Conservation (phyloP, 2,329 filamentous ascomycete species). For the Xenosphaeropsis pyriputrescens region DNA sequence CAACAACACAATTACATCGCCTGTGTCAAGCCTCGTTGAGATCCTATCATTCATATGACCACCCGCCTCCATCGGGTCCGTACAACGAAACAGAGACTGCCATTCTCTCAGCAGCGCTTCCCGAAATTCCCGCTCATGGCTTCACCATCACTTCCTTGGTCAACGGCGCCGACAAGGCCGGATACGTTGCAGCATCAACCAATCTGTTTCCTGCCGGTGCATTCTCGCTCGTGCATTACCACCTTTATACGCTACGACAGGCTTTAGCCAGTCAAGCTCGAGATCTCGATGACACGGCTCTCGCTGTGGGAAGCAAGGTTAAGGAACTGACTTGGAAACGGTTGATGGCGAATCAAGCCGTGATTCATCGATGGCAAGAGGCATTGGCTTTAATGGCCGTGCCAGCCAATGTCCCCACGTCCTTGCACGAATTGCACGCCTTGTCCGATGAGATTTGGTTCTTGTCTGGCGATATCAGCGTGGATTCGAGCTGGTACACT, state of each 20-base stretch:
- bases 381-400: slow-evolving; percentile 86
- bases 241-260: slow-evolving; percentile 53
- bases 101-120: slow-evolving; percentile 71
- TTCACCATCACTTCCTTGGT: slow-evolving; percentile 64
- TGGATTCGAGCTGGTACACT: slow-evolving; percentile 83
- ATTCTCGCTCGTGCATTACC: slow-evolving; percentile 70
- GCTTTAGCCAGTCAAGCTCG: slow-evolving; percentile 25
- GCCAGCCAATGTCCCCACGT: slow-evolving; percentile 59
- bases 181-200: slow-evolving; percentile 75
- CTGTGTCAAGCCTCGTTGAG: neutral
- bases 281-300: neutral
- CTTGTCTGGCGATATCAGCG: slow-evolving; percentile 64
- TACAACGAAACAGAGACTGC: slow-evolving; percentile 56
- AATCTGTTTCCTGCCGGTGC: slow-evolving; percentile 68
- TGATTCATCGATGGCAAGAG: slow-evolving; percentile 70
- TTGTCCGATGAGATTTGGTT: slow-evolving; percentile 91
- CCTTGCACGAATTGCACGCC: slow-evolving; percentile 62
- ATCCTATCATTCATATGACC: slow-evolving; percentile 61
- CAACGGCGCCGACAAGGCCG: slow-evolving; percentile 67
- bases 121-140: slow-evolving; percentile 66
- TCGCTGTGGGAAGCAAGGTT: slow-evolving; percentile 43
- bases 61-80: slow-evolving; percentile 35
- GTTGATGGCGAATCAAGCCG: slow-evolving; percentile 55
- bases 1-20: neutral
- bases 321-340: slow-evolving; percentile 62